Percentiles rank a stretch among this genome's conserved stretches.
These are phyloP conservation scores for Psophocarpus tetragonolobus DNA, from an alignment of 306 rosid genomes.

Conservation along the genomic window DNA sequence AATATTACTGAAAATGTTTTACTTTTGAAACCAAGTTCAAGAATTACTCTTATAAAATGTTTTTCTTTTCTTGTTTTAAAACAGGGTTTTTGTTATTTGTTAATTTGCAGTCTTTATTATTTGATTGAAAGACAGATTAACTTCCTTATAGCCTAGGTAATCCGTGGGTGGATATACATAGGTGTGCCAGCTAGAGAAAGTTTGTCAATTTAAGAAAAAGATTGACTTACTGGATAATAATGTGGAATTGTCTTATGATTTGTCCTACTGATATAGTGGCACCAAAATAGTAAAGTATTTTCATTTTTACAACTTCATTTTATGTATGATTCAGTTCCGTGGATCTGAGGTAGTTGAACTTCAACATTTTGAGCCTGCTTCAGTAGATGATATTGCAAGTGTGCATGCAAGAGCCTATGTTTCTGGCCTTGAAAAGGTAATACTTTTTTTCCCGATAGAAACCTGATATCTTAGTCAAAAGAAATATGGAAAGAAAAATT, in stretches of 20 bases:
- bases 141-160: not conserved
- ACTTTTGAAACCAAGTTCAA: not conserved
- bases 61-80: not conserved
- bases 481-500: too few species aligned
- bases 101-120: conserved; percentile 1
- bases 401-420: conserved; percentile 83
- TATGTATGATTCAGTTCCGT: conserved; percentile 60
- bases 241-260: conserved; percentile 25
- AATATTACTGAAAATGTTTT: not conserved
- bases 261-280: not conserved
- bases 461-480: not conserved
- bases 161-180: not conserved
- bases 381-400: conserved; percentile 74
- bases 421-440: conserved; percentile 88
- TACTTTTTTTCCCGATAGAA: not conserved
- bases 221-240: conserved; percentile 15
- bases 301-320: conserved; percentile 19
- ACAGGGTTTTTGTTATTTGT: too few species aligned
- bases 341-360: conserved; percentile 74
- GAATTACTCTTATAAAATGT: not conserved
- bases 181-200: not conserved
- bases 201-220: conserved; percentile 1
- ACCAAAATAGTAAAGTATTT: not conserved
- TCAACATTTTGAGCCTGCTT: conserved; percentile 68
- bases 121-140: conserved; percentile 12